Evolutionary conservation across 345 rosid genomes (phyloP).

Genomic region (Euclidium syriacum): DNA sequence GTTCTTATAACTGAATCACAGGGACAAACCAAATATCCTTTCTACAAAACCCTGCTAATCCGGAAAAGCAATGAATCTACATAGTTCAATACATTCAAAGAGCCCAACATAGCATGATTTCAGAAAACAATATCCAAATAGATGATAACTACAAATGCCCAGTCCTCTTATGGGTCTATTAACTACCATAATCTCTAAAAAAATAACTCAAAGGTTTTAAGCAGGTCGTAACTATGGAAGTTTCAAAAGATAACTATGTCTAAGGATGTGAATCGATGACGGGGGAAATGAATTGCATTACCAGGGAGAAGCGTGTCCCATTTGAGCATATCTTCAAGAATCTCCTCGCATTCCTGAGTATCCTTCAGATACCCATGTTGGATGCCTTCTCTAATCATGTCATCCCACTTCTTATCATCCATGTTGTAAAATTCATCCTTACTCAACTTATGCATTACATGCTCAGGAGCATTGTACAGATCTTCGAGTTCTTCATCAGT

Average conservation of each 20-base stretch:
- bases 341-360: conserved; percentile 74
- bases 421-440: conserved; percentile 64
- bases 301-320: conserved; percentile 96
- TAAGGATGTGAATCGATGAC: background rate
- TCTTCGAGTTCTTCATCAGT: conserved; percentile 79
- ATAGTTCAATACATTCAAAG: background rate
- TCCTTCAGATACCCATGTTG: conserved; percentile 56
- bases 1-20: background rate
- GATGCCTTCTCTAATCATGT: conserved; percentile 58
- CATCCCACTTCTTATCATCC: conserved; percentile 89
- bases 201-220: background rate
- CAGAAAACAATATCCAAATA: background rate
- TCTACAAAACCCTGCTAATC: background rate
- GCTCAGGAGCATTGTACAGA: conserved; percentile 54
- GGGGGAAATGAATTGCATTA: conserved; percentile 10
- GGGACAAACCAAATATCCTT: background rate
- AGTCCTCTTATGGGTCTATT: background rate
- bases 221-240: background rate
- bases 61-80: background rate
- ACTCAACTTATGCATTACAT: conserved; percentile 47
- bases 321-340: conserved; percentile 82
- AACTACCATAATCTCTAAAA: background rate
- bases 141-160: background rate
- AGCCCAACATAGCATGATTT: background rate
- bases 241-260: background rate